Conservation (phyloP, 805 yeast genomes). For the Priceomyces medius region DNA sequence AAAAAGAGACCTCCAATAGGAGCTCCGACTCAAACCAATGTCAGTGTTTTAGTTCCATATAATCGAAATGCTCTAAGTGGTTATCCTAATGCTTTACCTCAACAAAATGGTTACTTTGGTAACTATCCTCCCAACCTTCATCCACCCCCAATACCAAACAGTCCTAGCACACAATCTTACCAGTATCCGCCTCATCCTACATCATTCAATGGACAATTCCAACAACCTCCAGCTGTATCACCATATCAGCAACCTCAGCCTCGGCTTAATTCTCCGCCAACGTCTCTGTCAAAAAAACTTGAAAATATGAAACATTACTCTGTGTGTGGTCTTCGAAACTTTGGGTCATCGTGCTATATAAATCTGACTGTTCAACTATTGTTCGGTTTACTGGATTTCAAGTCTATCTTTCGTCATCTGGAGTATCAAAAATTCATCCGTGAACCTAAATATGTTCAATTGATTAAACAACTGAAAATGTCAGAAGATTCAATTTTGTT, state of each 20-base stretch:
- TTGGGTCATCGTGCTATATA: slow-evolving; percentile 75
- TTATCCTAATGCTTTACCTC: neutral
- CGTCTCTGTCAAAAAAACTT: slow-evolving; percentile 8
- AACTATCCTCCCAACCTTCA: neutral
- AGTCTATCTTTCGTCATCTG: slow-evolving; percentile 47
- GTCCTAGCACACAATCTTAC: neutral
- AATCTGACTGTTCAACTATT: slow-evolving; percentile 72
- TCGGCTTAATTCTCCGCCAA: neutral
- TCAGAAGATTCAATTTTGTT: slow-evolving; percentile 26
- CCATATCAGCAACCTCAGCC: slow-evolving; percentile 2
- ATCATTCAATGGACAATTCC: neutral
- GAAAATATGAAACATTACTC: slow-evolving; percentile 39
- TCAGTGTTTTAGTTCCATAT: slow-evolving; percentile 4
- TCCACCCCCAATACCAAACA: slow-evolving; percentile 4
- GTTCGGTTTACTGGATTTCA: slow-evolving; percentile 52
- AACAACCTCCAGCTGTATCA: neutral
- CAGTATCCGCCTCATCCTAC: neutral
- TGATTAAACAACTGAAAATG: slow-evolving; percentile 20
- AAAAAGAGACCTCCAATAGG: slow-evolving; percentile 5
- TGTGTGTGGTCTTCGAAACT: slow-evolving; percentile 62
- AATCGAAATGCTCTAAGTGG: neutral
- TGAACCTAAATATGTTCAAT: slow-evolving; percentile 25
- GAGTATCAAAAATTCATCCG: slow-evolving; percentile 45
- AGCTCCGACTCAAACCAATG: slow-evolving; percentile 5
- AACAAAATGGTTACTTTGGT: neutral